phyloP scores from a whole-genome alignment of 2,329 filamentous ascomycete species.

The Gremmenia infestans region DNA sequence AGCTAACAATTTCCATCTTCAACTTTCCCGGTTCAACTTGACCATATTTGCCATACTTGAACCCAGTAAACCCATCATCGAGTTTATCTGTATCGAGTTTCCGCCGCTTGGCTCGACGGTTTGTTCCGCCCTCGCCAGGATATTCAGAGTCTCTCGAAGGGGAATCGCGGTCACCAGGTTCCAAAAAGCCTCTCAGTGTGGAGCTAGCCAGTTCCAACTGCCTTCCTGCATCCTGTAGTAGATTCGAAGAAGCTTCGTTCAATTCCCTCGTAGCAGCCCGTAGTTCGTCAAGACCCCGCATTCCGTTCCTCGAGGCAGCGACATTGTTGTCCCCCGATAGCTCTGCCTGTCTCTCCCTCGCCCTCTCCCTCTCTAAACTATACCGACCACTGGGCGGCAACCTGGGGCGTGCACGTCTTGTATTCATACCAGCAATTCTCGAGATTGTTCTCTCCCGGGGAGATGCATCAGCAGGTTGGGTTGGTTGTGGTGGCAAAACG shows the following conservation, averaged over 20 bases:
- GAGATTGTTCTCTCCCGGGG: constrained; percentile 8
- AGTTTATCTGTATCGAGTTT: constrained; percentile 63
- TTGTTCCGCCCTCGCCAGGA: constrained; percentile 37
- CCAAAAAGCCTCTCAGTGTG: constrained; percentile 23
- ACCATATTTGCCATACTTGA: constrained; percentile 80
- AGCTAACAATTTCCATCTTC: constrained; percentile 83
- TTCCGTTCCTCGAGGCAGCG: constrained; percentile 5
- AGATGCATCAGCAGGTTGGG: constrained; percentile 5
- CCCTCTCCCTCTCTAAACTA: constrained; percentile 25
- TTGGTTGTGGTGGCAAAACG: constrained; percentile 17
- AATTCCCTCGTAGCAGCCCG: constrained; percentile 23
- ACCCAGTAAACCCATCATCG: constrained; percentile 45
- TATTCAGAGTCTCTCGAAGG: constrained; percentile 19
- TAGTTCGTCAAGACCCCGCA: constrained; percentile 16
- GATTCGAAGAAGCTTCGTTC: constrained; percentile 23
- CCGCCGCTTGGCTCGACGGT: constrained; percentile 58
- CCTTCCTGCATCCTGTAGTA: constrained; percentile 22
- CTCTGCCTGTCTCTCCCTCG: background rate
- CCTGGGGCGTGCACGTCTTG: constrained; percentile 21
- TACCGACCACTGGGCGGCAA: constrained; percentile 26
- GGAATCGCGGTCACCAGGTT: constrained; percentile 22
- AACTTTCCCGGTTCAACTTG: constrained; percentile 79
- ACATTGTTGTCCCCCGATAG: constrained; percentile 13
- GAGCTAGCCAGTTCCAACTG: constrained; percentile 26
- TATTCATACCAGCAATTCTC: constrained; percentile 7